Evolutionary conservation across 805 yeast genomes (phyloP).

Genomic region (Lachancea quebecensis): DNA sequence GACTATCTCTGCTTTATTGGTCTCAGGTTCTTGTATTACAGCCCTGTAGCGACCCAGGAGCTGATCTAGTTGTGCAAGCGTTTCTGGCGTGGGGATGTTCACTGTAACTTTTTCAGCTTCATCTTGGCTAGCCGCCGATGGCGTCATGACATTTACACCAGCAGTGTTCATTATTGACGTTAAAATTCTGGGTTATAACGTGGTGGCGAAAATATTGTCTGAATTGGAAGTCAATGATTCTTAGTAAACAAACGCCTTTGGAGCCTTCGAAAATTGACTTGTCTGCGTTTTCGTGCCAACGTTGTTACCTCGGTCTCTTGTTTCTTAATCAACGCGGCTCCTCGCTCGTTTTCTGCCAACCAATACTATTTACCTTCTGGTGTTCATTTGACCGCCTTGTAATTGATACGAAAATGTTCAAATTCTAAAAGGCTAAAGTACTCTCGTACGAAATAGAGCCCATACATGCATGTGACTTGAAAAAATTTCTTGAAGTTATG

Average conservation of each 20-base stretch:
- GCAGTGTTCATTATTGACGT: constrained; percentile 2
- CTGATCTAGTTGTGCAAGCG: constrained; percentile 26
- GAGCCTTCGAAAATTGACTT: too few species aligned
- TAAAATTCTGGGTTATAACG: too few species aligned
- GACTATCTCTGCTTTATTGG: constrained; percentile 33
- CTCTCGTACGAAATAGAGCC: too few species aligned
- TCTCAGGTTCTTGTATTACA: constrained; percentile 20
- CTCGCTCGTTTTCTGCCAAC: neutral
- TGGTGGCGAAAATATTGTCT: too few species aligned
- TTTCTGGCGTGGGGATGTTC: constrained; percentile 23
- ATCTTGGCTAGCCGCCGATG: constrained; percentile 3
- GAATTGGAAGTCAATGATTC: too few species aligned
- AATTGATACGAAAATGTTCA: neutral
- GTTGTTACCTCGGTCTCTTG: constrained; percentile 6
- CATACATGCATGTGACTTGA: neutral
- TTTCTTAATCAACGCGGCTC: neutral
- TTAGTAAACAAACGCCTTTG: too few species aligned
- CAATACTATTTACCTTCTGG: neutral
- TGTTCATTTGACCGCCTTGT: neutral
- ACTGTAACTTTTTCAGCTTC: neutral
- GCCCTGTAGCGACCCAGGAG: constrained; percentile 29
- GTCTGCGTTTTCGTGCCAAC: constrained; percentile 21
- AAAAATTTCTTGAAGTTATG: neutral
- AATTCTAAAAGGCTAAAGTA: neutral
- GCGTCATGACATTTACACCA: constrained; percentile 2